Evolutionary conservation across 306 rosid genomes (phyloP).

Genomic region (Castanea sativa): DNA sequence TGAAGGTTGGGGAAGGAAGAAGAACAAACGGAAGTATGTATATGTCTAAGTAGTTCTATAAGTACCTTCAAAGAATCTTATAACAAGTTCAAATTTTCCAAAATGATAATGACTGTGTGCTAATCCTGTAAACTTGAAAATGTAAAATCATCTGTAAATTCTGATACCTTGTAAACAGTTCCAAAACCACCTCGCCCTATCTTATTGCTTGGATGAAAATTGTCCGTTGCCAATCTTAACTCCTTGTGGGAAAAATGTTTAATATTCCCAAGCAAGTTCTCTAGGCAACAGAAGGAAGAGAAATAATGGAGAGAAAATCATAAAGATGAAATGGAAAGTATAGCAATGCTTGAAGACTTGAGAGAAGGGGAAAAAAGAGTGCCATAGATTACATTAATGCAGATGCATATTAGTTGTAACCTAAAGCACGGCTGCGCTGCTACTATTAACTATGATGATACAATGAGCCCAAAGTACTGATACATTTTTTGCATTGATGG

Average conservation of each 20-base stretch:
- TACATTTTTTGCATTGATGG: neutral
- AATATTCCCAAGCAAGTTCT: constrained; percentile 43
- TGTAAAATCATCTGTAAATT: constrained; percentile 1
- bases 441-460: neutral
- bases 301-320: constrained; percentile 1
- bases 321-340: constrained; percentile 1
- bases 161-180: constrained; percentile 76
- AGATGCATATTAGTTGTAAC: constrained; percentile 8
- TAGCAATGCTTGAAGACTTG: neutral
- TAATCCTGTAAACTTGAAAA: constrained; percentile 16
- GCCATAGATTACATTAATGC: neutral
- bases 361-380: neutral
- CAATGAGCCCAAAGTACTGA: neutral
- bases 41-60: neutral
- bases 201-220: constrained; percentile 63
- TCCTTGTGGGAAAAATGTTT: constrained; percentile 63
- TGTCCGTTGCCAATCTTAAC: constrained; percentile 66
- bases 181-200: constrained; percentile 96
- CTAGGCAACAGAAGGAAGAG: constrained; percentile 40
- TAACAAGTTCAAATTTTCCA: neutral
- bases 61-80: constrained; percentile 12
- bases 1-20: neutral
- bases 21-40: neutral
- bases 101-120: constrained; percentile 17
- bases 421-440: neutral